These are phyloP conservation scores for Cercospora citrullina DNA, from an alignment of 2,329 filamentous ascomycete genomes.

Conservation along the genomic window DNA sequence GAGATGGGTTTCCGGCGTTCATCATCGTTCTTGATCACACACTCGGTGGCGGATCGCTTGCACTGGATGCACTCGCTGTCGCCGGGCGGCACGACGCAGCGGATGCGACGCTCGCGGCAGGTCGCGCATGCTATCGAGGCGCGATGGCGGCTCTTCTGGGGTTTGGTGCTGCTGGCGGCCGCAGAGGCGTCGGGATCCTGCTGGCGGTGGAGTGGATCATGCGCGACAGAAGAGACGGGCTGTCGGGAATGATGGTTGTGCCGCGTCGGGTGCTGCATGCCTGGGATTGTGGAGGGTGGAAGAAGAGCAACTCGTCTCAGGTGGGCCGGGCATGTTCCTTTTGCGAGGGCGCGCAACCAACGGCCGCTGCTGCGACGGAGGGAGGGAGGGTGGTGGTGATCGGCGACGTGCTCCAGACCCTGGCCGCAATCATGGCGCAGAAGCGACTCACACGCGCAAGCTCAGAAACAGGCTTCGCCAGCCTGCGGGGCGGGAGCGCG, in stretches of 20 bases:
- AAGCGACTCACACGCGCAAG: neutral
- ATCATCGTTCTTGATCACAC: conserved; percentile 34
- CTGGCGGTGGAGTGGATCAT: conserved; percentile 4
- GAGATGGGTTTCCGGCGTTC: conserved; percentile 31
- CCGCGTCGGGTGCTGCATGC: conserved; percentile 6
- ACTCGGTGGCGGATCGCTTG: conserved; percentile 27
- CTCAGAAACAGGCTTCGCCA: neutral
- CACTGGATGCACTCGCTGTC: conserved; percentile 30
- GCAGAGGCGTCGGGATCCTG: conserved; percentile 13
- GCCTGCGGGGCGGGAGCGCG: neutral
- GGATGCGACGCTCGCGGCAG: conserved; percentile 30
- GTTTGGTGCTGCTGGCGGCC: conserved; percentile 14
- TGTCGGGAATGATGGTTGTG: neutral
- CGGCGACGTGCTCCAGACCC: conserved; percentile 3
- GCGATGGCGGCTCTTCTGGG: conserved; percentile 27
- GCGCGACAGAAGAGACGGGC: neutral
- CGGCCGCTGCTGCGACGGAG: neutral
- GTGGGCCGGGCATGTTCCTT: conserved; percentile 7
- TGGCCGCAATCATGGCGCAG: neutral
- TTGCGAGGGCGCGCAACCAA: neutral
- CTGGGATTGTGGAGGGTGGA: neutral
- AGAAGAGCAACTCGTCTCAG: conserved; percentile 6
- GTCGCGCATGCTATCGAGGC: conserved; percentile 28
- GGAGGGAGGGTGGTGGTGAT: neutral
- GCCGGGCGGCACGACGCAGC: conserved; percentile 31